Evolutionary conservation across 345 rosid species (phyloP).

Genomic region (Iberis pinnata): DNA sequence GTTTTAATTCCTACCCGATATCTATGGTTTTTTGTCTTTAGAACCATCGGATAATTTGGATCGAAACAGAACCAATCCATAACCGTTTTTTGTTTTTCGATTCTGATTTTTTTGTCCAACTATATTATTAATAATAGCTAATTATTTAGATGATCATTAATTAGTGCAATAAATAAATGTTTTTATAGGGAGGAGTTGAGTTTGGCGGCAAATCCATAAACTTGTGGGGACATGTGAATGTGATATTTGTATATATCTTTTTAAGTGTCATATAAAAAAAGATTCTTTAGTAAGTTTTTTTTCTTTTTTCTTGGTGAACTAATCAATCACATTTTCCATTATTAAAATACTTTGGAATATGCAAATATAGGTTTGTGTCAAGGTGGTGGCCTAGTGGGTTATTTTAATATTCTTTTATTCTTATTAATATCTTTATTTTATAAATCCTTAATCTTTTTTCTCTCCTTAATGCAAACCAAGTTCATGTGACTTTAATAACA

Average conservation of each 20-base stretch:
- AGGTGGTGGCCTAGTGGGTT: constrained; percentile 26
- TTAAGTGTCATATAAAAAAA: constrained; percentile 11
- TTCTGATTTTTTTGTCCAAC: no score
- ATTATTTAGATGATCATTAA: constrained; percentile 6
- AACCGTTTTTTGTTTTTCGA: no score
- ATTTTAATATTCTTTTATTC: constrained; percentile 1
- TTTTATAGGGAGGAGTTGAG: constrained; percentile 1
- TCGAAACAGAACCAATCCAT: no score
- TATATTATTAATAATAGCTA: neutral
- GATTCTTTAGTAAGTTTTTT: constrained; percentile 9
- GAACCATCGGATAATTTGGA: no score
- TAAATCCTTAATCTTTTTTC: neutral
- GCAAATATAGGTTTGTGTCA: constrained; percentile 19
- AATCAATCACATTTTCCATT: constrained; percentile 8
- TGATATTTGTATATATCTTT: no score
- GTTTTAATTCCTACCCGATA: no score
- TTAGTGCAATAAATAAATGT: constrained; percentile 3
- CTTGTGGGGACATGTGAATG: no score
- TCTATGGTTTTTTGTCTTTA: no score
- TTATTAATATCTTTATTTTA: constrained; percentile 12
- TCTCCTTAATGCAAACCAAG: constrained; percentile 19
- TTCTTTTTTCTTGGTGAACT: constrained; percentile 14
- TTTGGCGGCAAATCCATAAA: constrained; percentile 17
- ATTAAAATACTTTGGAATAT: constrained; percentile 18
- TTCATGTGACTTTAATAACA: constrained; percentile 29